These are phyloP conservation scores for Aureobasidium namibiae DNA, from an alignment of 2,329 filamentous ascomycete species.

Conservation along the genomic window DNA sequence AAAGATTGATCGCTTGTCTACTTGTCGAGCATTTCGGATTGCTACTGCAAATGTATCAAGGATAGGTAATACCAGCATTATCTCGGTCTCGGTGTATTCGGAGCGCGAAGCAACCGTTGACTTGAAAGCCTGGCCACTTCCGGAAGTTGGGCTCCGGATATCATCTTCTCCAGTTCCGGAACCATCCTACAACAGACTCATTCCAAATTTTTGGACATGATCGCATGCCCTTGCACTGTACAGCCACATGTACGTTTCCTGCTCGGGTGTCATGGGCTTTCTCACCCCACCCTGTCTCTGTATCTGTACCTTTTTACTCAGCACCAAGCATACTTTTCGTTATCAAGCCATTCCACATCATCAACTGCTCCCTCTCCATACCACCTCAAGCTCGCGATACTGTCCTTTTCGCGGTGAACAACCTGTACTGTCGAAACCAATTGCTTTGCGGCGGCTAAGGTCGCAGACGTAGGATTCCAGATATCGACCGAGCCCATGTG, in stretches of 20 bases:
- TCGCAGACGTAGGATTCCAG: slow-evolving; percentile 67
- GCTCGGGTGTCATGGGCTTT: background rate
- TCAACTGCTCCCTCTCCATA: slow-evolving; percentile 46
- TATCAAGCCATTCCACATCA: slow-evolving; percentile 61
- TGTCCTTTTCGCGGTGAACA: slow-evolving; percentile 52
- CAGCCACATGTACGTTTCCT: background rate
- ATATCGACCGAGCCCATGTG: slow-evolving; percentile 61
- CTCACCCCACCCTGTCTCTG: background rate
- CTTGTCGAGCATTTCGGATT: no score
- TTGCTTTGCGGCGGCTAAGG: slow-evolving; percentile 32
- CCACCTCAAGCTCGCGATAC: slow-evolving; percentile 66
- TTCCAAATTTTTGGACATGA: no score
- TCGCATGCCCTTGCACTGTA: no score
- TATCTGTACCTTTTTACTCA: slow-evolving; percentile 26
- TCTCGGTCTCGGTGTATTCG: no score
- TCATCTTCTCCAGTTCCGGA: no score
- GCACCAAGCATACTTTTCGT: slow-evolving; percentile 75
- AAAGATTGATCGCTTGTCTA: no score
- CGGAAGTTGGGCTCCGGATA: no score
- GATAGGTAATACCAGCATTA: no score
- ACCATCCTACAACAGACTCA: no score
- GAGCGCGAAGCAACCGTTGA: no score
- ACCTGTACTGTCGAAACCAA: slow-evolving; percentile 44
- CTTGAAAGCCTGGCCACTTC: no score
- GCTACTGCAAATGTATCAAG: no score